Base-by-base conservation (phyloP, 139 green algal species). In the Chlorella sp. region DNA sequence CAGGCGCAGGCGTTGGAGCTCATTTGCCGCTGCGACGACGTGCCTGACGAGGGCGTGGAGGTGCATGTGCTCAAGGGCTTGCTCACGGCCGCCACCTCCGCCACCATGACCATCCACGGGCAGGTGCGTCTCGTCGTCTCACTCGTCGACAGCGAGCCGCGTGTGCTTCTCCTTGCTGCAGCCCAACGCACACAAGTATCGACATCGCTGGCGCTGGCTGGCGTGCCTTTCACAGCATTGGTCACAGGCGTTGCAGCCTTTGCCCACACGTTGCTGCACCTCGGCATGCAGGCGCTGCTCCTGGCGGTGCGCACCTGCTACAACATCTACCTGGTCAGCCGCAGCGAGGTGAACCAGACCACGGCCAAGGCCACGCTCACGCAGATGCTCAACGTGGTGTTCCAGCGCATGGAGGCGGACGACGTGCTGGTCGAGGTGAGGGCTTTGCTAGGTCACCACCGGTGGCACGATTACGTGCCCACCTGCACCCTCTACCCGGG, bases 361-460 rank as follows among this genome's bases (percentile, higher is more conserved):
- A 97, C 93, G 1, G 96, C 96, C 34, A 97, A 97, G 78, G 96
- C 94, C 0, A 88, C 89, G 23, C 85, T 99, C 17, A 98, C 91
- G 31, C 94, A 99, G 88, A 99, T 98, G 89, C 81, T 99, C 20
- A 95, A 94, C 63, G 85, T 97, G 42, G 91, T 97, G 34, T 97
- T 99, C 76, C 90, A 95, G 80, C 84, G 95, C 35, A 94, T 98
- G 89, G 95, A 99, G 86, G 83, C 86, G 24, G 85, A 91, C 71
- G 73, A 35, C 32, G 71, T 87, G 51, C 61, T 74, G 3, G 77
- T 89, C 14, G 69, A 80, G 61, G 69, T 80, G 49, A 35, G 31
- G 4, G 49, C n/a, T 69, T 42, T 69, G 42, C 42, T 55, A 55
- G 42, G 42, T 55, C 42, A 55, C 17, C 42, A 55, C n/a, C n/a